phyloP scores from a whole-genome alignment of 805 yeast genomes.

The Yamadazyma insecticola region DNA sequence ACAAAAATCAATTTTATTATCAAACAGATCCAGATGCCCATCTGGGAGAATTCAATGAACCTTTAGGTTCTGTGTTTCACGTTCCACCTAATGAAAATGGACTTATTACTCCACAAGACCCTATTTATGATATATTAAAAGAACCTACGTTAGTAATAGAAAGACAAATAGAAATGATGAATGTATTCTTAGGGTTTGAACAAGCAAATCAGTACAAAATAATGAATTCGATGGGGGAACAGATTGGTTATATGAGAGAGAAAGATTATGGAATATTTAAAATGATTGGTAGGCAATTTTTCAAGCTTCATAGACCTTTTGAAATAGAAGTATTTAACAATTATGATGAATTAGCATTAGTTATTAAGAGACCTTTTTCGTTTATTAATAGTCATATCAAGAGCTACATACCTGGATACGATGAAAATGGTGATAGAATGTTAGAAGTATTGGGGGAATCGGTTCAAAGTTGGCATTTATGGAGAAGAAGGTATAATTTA shows the following conservation, averaged over 20 bases:
- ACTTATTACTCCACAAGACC: constrained; percentile 51
- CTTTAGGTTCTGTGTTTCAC: constrained; percentile 29
- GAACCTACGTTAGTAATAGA: constrained; percentile 87
- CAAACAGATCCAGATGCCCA: constrained; percentile 16
- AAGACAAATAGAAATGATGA: constrained; percentile 84
- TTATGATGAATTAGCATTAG: constrained; percentile 54
- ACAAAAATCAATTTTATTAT: constrained; percentile 15
- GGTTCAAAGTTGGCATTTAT: constrained; percentile 89
- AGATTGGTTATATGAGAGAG: constrained; percentile 78
- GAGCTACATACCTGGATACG: constrained; percentile 56
- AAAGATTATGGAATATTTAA: constrained; percentile 67
- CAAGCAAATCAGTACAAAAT: constrained; percentile 81
- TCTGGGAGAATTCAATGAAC: too few species aligned
- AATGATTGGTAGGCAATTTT: constrained; percentile 76
- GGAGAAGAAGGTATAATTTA: constrained; percentile 86
- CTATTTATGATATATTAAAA: constrained; percentile 55
- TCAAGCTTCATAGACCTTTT: constrained; percentile 83
- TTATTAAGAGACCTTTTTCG: constrained; percentile 78
- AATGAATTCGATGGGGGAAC: constrained; percentile 67
- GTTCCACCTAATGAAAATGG: constrained; percentile 45
- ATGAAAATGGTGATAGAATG: constrained; percentile 28
- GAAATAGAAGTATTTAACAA: constrained; percentile 66
- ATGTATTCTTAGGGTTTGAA: constrained; percentile 81
- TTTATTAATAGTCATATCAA: constrained; percentile 86
- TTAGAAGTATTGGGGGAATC: constrained; percentile 71